These are phyloP conservation scores for Cornus kousa DNA, from an alignment of 148 eudicot genomes.

Conservation along the genomic window DNA sequence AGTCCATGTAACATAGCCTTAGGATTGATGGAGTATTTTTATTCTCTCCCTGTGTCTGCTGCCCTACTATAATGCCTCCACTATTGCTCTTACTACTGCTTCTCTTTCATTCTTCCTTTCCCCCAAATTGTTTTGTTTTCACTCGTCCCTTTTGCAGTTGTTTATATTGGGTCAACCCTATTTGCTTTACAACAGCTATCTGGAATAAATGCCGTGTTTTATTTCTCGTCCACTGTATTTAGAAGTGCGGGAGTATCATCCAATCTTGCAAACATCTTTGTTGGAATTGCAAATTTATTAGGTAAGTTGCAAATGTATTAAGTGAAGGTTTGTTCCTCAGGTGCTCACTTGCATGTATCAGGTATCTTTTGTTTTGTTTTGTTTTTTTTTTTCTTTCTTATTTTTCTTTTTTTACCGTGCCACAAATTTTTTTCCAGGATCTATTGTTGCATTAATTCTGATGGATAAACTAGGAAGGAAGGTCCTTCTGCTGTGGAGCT, in stretches of 20 bases:
- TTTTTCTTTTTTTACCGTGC: background rate
- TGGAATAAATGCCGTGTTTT: constrained; percentile 97
- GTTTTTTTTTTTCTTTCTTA: background rate
- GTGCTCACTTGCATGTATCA: constrained; percentile 1
- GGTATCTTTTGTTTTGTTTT: background rate
- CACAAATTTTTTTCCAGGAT: constrained; percentile 44
- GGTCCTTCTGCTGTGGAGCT: constrained; percentile 81
- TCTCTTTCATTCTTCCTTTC: background rate
- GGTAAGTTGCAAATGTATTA: constrained; percentile 31
- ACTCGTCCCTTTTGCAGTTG: constrained; percentile 94
- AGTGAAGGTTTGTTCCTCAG: background rate
- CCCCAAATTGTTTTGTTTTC: constrained; percentile 41
- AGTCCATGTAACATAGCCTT: background rate
- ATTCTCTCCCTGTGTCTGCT: background rate
- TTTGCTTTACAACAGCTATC: constrained; percentile 99
- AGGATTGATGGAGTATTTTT: background rate
- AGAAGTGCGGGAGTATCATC: constrained; percentile 96
- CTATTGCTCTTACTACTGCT: background rate
- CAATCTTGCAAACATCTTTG: constrained; percentile 72
- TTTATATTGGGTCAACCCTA: constrained; percentile 97
- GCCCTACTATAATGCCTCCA: background rate
- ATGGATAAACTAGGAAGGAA: constrained; percentile 97
- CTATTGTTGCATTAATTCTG: constrained; percentile 69
- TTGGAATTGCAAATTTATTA: constrained; percentile 77
- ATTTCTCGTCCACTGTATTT: constrained; percentile 99